A percentile compares a stretch with the other conserved stretches of the same genome.
These are phyloP conservation scores for Eremochloa ophiuroides DNA, from an alignment of 176 grass and related monocot genomes.

Conservation along the genomic window DNA sequence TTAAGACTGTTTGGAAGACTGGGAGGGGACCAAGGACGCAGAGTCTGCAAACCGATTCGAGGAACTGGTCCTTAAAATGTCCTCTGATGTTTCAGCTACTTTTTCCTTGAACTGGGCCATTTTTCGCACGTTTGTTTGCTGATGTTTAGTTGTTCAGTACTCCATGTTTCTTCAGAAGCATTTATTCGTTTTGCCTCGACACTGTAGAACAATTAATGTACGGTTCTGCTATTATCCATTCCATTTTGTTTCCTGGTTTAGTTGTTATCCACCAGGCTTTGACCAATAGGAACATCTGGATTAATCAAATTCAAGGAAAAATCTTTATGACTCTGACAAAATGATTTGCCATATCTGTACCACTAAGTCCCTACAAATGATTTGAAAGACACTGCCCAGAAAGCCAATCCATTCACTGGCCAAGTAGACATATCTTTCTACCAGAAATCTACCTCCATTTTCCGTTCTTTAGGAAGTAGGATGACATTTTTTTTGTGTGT, in stretches of 20 bases:
- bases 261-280: background rate
- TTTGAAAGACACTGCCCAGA: background rate
- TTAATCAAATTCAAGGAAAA: background rate
- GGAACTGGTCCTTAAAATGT: background rate
- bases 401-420: background rate
- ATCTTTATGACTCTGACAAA: background rate
- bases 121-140: background rate
- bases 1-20: background rate
- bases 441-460: background rate
- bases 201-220: background rate
- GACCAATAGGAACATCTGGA: background rate
- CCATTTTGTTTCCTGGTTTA: background rate
- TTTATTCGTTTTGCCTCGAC: background rate
- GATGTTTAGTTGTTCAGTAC: background rate
- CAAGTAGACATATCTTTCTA: constrained; percentile 1
- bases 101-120: background rate
- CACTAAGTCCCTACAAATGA: background rate
- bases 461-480: background rate
- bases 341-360: background rate
- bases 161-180: background rate
- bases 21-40: constrained; percentile 14
- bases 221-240: background rate
- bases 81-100: background rate
- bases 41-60: background rate
- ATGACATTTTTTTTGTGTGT: no score